Percentiles rank a stretch among this genome's conserved stretches.
Evolutionary conservation across 257 asterid species (phyloP).

Genomic region (Solanum rostratum): DNA sequence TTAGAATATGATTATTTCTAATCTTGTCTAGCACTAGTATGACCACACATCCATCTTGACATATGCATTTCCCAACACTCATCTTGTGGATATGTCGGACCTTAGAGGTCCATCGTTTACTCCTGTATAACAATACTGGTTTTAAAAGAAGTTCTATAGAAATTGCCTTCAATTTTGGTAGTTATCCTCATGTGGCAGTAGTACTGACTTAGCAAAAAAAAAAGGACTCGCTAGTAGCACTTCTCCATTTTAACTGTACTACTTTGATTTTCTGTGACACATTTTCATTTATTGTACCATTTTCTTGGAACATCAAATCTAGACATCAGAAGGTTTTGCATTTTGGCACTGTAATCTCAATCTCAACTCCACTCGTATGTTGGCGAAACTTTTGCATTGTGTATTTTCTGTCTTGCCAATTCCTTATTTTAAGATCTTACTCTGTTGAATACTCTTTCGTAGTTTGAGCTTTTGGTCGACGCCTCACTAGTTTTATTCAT

Average conservation of each 20-base stretch:
- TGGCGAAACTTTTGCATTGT: background rate
- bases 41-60: background rate
- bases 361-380: background rate
- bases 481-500: background rate
- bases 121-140: background rate
- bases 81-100: background rate
- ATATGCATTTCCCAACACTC: background rate
- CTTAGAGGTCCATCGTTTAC: background rate
- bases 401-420: background rate
- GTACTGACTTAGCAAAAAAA: background rate
- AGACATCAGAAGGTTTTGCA: background rate
- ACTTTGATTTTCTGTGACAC: background rate
- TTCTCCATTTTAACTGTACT: background rate
- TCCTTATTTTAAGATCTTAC: background rate
- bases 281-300: background rate
- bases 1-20: background rate
- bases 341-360: background rate
- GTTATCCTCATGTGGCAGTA: background rate
- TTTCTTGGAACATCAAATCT: background rate
- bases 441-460: background rate
- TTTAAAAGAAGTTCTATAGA: background rate
- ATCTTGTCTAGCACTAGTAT: background rate
- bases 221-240: background rate
- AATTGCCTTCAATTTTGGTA: background rate
- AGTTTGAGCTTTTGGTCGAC: background rate